Evolutionary conservation across 2,329 filamentous ascomycete genomes (phyloP).

Genomic region (Pseudocercospora crystallina): DNA sequence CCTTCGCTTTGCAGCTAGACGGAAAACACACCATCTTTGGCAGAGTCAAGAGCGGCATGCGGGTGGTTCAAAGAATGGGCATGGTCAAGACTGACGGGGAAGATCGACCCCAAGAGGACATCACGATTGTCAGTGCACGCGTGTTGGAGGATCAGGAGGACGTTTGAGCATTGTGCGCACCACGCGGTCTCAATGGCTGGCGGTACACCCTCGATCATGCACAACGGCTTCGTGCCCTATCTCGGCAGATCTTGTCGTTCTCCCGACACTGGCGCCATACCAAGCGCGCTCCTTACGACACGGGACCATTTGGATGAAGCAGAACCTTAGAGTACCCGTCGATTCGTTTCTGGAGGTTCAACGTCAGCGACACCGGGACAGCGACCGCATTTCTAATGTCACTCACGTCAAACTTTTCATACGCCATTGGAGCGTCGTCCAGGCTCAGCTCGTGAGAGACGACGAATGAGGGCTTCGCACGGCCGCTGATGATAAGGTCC

Average conservation of each 20-base stretch:
- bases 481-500: constrained; percentile 64
- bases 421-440: constrained; percentile 54
- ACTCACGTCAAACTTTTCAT: background rate
- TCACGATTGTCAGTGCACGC: constrained; percentile 74
- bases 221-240: no score
- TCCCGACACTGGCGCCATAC: no score
- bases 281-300: constrained; percentile 17
- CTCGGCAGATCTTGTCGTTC: no score
- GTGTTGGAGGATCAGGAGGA: constrained; percentile 67
- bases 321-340: constrained; percentile 69
- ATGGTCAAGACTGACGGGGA: constrained; percentile 78
- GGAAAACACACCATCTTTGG: constrained; percentile 98
- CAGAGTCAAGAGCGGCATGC: constrained; percentile 78
- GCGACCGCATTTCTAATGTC: background rate
- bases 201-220: no score
- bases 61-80: constrained; percentile 82
- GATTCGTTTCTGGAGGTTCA: constrained; percentile 64
- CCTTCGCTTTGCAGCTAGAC: no score
- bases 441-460: constrained; percentile 65
- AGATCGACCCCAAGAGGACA: constrained; percentile 77
- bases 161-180: constrained; percentile 39
- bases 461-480: constrained; percentile 66
- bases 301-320: constrained; percentile 63
- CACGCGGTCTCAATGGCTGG: no score
- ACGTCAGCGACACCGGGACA: constrained; percentile 32